Percentiles rank a stretch among this genome's conserved stretches.
Evolutionary conservation across 768 basidiomycete genomes (phyloP).

Genomic region (Pleurotus salmoneostramineus): DNA sequence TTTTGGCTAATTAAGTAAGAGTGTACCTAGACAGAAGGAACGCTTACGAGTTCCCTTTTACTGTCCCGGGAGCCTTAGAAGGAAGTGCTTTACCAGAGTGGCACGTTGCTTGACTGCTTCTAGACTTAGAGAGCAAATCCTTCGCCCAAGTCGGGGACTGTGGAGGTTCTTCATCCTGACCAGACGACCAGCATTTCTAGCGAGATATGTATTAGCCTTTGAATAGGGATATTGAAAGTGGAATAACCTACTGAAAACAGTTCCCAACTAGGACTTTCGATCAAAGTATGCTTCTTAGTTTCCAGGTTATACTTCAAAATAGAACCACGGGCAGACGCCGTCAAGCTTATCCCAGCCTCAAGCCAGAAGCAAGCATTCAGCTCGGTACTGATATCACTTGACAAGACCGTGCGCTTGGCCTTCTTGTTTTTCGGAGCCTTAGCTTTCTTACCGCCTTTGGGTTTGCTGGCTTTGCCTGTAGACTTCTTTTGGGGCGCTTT

Average conservation of each 20-base stretch:
- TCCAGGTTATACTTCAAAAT: neutral
- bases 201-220: neutral
- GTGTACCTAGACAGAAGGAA: too few relatives aligned
- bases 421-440: neutral
- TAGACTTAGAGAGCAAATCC: neutral
- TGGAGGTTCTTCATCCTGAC: neutral
- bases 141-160: neutral
- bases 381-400: neutral
- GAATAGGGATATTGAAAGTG: neutral
- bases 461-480: neutral
- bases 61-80: neutral
- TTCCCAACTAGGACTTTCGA: neutral
- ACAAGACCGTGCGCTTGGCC: neutral
- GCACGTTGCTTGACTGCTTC: neutral
- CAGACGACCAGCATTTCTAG: neutral
- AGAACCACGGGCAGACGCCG: neutral
- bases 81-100: neutral
- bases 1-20: neutral
- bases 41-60: neutral
- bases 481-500: neutral
- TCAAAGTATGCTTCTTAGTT: neutral
- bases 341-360: neutral
- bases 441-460: neutral
- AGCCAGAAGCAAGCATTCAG: neutral
- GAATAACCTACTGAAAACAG: neutral